Conservation (phyloP, 225 moss, liverwort and hornwort species). For the Pseudisothecium myosuroides region DNA sequence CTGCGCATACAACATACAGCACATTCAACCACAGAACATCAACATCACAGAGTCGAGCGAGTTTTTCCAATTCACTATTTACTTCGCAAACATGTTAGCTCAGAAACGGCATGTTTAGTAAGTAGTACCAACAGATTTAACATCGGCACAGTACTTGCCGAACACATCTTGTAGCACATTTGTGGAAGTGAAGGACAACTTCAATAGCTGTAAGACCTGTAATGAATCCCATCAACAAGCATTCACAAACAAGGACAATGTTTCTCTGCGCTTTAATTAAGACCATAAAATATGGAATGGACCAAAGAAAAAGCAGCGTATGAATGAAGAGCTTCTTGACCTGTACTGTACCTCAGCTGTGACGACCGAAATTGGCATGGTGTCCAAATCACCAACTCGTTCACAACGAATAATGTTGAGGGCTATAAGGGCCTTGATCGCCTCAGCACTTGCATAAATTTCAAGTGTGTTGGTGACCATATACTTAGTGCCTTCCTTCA, state of each 20-base stretch:
- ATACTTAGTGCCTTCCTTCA: constrained; percentile 29
- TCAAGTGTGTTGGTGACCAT: constrained; percentile 43
- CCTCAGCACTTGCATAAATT: constrained; percentile 33
- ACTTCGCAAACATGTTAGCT: background rate
- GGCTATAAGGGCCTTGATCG: constrained; percentile 43
- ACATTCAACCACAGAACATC: background rate
- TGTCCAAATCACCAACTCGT: constrained; percentile 47
- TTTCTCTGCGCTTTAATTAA: background rate
- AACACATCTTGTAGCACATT: constrained; percentile 54
- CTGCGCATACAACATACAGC: constrained; percentile 1
- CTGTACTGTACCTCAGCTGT: constrained; percentile 28
- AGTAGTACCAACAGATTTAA: constrained; percentile 10
- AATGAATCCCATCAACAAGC: background rate
- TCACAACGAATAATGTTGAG: constrained; percentile 34
- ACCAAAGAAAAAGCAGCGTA: background rate
- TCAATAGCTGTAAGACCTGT: constrained; percentile 49
- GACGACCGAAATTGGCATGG: constrained; percentile 25
- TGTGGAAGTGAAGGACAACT: constrained; percentile 42
- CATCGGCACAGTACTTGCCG: constrained; percentile 44
- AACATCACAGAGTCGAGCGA: background rate
- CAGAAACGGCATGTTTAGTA: background rate
- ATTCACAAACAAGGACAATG: background rate
- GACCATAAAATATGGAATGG: background rate
- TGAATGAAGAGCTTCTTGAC: background rate
- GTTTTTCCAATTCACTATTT: background rate